These are phyloP conservation scores for Beauveria australis DNA, from an alignment of 2,329 filamentous ascomycete genomes.

Conservation along the genomic window DNA sequence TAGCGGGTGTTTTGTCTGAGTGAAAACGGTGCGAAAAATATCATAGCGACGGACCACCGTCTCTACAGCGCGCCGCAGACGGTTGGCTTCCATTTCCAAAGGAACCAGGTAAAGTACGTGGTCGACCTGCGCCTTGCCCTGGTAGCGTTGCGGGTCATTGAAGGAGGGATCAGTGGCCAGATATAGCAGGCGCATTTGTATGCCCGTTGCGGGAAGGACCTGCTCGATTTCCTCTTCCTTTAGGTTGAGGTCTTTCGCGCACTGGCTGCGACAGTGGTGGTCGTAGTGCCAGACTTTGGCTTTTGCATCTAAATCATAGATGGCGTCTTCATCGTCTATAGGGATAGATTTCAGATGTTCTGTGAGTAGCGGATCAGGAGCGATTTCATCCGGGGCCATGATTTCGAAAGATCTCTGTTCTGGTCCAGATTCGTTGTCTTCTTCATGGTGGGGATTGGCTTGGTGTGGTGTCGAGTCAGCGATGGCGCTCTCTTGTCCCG, in stretches of 20 bases:
- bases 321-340: slow-evolving; percentile 1
- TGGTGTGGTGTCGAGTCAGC: neutral
- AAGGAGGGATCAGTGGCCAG: neutral
- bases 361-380: neutral
- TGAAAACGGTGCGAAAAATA: slow-evolving; percentile 12
- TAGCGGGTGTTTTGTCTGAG: slow-evolving; percentile 6
- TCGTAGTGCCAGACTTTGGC: slow-evolving; percentile 7
- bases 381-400: neutral
- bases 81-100: neutral
- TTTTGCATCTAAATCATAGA: neutral
- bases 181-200: neutral
- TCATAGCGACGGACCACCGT: slow-evolving; percentile 1
- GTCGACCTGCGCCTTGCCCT: slow-evolving; percentile 5
- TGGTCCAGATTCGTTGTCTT: neutral
- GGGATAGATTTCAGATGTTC: neutral
- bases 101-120: slow-evolving; percentile 11
- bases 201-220: slow-evolving; percentile 2
- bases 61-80: slow-evolving; percentile 11
- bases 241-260: neutral
- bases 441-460: neutral
- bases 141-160: slow-evolving; percentile 6
- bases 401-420: neutral
- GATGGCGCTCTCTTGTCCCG: neutral
- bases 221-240: neutral
- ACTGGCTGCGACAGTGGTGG: neutral